Evolutionary conservation across 2,329 filamentous ascomycete genomes (phyloP), one percentile per base, ranked within the genome.

Genomic region (Eutypella sp.): DNA sequence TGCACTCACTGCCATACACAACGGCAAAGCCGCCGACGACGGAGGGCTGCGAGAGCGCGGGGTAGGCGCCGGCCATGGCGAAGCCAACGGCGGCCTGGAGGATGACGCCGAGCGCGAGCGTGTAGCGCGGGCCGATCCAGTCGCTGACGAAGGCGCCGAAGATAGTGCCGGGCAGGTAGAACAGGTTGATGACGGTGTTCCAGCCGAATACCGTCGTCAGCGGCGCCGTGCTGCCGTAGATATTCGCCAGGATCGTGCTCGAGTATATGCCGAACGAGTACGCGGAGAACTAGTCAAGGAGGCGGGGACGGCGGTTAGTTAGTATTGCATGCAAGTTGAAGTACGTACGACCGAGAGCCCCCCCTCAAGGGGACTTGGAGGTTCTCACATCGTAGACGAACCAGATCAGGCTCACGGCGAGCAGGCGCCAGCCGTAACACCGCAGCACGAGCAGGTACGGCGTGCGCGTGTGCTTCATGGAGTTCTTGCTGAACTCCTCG

Each of bases 211-310:
- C 71, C 51, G 85, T 86, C 60, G 88, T 92, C 2, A 96, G 70
- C 0, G 84, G 77, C 0, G 80, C 73, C 4, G 63, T 57, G 0
- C 72, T 59, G 9, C 80, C 78, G 36, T 85, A 81, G 23, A 89
- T 77, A 48, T 80, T 82, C 33, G 71, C 64, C 0, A 95, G 69
- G 57, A 95, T 92, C 1, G 82, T 78, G 1, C 84, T 84, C 0
- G 86, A 87, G 70, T 93, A 96, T 58, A 96, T 89, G 43, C 85
- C 78, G 62, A 96, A 96, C 0, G 86, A 84, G 64, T 96, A 96
- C 3, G 82, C 72, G 2, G 85, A 88, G 67, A 96, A 95, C 75
- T 71, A 44, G 40, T 23, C 24, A 41, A 41, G 16, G 45, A 29
- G 25, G 13, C 7, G 25, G 25, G 13, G 13, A 29, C 13, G 8